A percentile compares a stretch with the other conserved stretches of the same genome.
Evolutionary conservation across 129 eudicot species (phyloP).

Genomic region (carrot (Daucus carota)): DNA sequence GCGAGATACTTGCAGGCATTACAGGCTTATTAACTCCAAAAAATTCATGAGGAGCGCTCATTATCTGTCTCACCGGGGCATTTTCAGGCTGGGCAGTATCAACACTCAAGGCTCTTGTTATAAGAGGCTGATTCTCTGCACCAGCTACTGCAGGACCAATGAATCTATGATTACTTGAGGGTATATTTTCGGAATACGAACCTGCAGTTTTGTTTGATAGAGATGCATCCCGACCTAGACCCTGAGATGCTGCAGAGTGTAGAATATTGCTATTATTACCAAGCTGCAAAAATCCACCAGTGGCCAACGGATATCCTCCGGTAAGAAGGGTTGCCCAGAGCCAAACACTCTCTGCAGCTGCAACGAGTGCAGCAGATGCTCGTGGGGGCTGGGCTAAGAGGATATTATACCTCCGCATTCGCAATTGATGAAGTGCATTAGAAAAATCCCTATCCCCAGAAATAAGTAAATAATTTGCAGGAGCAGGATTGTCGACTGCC

Average conservation of each 20-base stretch:
- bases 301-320: slow-evolving; percentile 19
- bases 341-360: slow-evolving; percentile 40
- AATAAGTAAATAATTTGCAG: slow-evolving; percentile 34
- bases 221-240: background rate
- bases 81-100: slow-evolving; percentile 8
- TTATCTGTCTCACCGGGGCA: slow-evolving; percentile 12
- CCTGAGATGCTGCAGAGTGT: background rate
- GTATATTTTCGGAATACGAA: background rate
- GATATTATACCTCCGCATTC: slow-evolving; percentile 36
- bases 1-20: slow-evolving; percentile 8
- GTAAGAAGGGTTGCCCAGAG: slow-evolving; percentile 26
- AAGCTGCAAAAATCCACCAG: background rate
- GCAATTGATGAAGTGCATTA: slow-evolving; percentile 30
- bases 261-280: background rate
- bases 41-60: slow-evolving; percentile 31
- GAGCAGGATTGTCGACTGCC: slow-evolving; percentile 45
- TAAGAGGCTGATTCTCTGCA: slow-evolving; percentile 8
- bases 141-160: slow-evolving; percentile 11
- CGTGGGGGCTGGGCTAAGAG: slow-evolving; percentile 37
- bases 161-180: slow-evolving; percentile 4
- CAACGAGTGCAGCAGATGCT: slow-evolving; percentile 31
- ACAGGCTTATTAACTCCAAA: slow-evolving; percentile 13
- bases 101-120: slow-evolving; percentile 9
- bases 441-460: slow-evolving; percentile 42
- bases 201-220: background rate